Evolutionary conservation across 306 rosid species (phyloP).

Genomic region (Trifolium subterraneum): DNA sequence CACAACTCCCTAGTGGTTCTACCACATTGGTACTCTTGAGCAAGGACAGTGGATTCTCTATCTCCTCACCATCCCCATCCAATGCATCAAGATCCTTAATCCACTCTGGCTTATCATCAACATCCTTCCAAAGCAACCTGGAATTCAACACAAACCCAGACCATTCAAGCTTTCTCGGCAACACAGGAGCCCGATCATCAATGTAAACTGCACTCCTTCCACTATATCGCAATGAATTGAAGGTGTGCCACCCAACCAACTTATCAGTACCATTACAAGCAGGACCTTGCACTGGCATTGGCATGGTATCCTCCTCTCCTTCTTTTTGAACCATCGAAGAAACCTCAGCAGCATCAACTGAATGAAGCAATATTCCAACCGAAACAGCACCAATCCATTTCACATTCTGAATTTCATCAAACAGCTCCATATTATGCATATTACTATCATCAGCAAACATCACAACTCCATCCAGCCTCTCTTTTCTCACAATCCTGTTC

Average conservation of each 20-base stretch:
- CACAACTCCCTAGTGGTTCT: conserved; percentile 96
- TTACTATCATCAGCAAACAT: conserved; percentile 98
- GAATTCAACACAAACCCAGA: conserved; percentile 96
- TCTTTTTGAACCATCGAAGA: conserved; percentile 42
- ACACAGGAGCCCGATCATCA: conserved; percentile 84
- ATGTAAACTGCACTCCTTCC: conserved; percentile 77
- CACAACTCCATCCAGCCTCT: conserved; percentile 88
- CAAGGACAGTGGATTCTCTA: conserved; percentile 83
- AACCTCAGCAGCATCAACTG: conserved; percentile 48
- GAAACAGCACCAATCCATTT: conserved; percentile 94
- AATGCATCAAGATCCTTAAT: conserved; percentile 71
- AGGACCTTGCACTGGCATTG: conserved; percentile 92
- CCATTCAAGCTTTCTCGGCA: conserved; percentile 92
- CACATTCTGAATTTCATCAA: conserved; percentile 87
- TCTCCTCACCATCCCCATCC: conserved; percentile 58
- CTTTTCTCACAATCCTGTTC: conserved; percentile 79
- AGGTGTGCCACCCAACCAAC: conserved; percentile 96
- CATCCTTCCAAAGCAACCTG: conserved; percentile 79
- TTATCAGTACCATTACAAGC: conserved; percentile 87
- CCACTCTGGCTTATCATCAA: conserved; percentile 86
- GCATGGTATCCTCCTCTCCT: conserved; percentile 56
- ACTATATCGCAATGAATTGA: conserved; percentile 66
- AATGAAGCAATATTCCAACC: conserved; percentile 85
- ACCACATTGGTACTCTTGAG: conserved; percentile 77
- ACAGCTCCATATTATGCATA: conserved; percentile 95